Base-by-base conservation (phyloP, 2,329 filamentous ascomycete genomes). In the Diplodia intermedia region DNA sequence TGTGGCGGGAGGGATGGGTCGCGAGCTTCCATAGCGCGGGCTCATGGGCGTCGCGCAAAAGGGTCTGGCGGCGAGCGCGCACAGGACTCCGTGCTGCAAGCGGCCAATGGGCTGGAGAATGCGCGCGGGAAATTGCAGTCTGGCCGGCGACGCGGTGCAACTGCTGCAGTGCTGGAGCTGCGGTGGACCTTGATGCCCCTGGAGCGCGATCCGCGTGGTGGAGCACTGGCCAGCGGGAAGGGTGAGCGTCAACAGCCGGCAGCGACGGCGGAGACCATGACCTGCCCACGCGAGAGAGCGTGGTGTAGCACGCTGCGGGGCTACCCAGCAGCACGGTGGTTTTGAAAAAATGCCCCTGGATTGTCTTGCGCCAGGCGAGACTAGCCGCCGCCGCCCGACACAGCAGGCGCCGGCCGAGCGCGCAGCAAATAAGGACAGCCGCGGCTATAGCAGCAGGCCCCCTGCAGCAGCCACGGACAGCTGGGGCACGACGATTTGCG, bases 31-130 rank as follows among this genome's bases (percentile, higher is more conserved):
- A 65, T 65, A 47, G 57, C 66, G 60, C 43, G n/a, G 43, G 33
- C 54, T 67, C 65, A 67, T 67, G 55, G 65, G 55, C 54, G 65
- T 57, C 49, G 66, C 54, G 66, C 56, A 60, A 61, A 67, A 61
- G 66, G 55, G 66, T 67, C 54, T 47, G 62, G 62, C 62, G 40
- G 15, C 14, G 29, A 36, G 43, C 60, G 29, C 60, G 61, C 61
- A 49, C 61, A 52, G 61, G 61, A 54, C 62, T 47, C 33, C 23
- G 49, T 55, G 62, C 62, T 31, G 49, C n/a, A 36, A 26, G 23
- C 50, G 62, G 62, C 62, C 62, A 43, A 43, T 65, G 62, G 50
- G 49, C 62, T 54, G 52, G 62, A 65, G 62, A 65, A 53, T 43
- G 62, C 50, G 36, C 62, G 61, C 36, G 62, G 62, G 62, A 65